Evolutionary conservation across 352 stramenopile species (phyloP).

Genomic region (Peronospora belbahrii): DNA sequence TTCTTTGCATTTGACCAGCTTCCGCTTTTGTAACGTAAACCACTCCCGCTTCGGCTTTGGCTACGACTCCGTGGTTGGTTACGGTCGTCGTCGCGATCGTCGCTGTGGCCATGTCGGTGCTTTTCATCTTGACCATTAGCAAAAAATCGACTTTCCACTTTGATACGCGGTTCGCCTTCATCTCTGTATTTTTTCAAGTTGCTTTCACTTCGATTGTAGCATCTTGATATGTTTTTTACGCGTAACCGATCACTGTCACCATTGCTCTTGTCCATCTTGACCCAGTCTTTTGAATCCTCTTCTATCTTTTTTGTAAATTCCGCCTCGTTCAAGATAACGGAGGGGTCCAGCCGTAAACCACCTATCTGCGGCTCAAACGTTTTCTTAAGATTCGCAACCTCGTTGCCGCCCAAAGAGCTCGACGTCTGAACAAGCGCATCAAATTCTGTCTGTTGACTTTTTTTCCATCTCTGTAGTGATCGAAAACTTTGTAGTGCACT

Average conservation of each 20-base stretch:
- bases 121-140: constrained; percentile 16
- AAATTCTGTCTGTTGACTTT: constrained; percentile 51
- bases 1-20: constrained; percentile 12
- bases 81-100: constrained; percentile 15
- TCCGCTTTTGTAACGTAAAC: constrained; percentile 5
- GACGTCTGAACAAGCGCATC: constrained; percentile 37
- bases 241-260: constrained; percentile 5
- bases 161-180: constrained; percentile 23
- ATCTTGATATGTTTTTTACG: constrained; percentile 3
- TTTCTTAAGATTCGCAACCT: constrained; percentile 31
- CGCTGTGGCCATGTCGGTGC: constrained; percentile 3
- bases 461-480: constrained; percentile 57
- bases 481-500: constrained; percentile 57
- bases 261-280: constrained; percentile 20
- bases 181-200: constrained; percentile 16
- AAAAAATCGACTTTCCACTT: constrained; percentile 23
- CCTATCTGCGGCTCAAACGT: constrained; percentile 50
- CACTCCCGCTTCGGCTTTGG: constrained; percentile 6
- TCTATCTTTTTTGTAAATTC: constrained; percentile 64
- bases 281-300: constrained; percentile 53
- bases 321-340: constrained; percentile 39
- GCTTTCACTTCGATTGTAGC: constrained; percentile 9
- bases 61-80: constrained; percentile 21
- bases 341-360: constrained; percentile 57
- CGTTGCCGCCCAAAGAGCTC: constrained; percentile 18